phyloP scores from a whole-genome alignment of 768 basidiomycete genomes.

The Piloderma croceum region DNA sequence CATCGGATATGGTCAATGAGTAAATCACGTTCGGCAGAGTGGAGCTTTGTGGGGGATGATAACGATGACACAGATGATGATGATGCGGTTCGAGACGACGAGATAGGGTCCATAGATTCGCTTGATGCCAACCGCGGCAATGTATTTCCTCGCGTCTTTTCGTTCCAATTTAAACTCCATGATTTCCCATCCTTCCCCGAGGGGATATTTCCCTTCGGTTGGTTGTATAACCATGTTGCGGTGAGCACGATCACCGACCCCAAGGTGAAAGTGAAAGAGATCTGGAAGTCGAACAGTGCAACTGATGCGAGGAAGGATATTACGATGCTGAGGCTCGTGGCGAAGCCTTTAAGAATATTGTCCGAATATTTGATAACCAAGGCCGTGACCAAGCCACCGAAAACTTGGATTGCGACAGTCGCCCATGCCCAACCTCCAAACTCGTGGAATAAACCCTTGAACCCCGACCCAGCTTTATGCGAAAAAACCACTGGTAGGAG shows the following conservation, averaged over 20 bases:
- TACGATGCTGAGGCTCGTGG: slow-evolving; percentile 90
- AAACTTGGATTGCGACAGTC: slow-evolving; percentile 80
- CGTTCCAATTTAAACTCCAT: neutral
- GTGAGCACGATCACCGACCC: slow-evolving; percentile 80
- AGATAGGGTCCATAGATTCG: too few species aligned
- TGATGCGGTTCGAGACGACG: too few species aligned
- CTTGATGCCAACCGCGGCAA: too few species aligned
- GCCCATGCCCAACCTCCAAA: slow-evolving; percentile 92
- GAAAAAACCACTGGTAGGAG: slow-evolving; percentile 68
- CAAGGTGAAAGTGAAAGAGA: slow-evolving; percentile 80
- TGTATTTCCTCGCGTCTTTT: neutral
- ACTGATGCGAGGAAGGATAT: slow-evolving; percentile 92
- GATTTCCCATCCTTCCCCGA: neutral
- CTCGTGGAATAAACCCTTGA: slow-evolving; percentile 64
- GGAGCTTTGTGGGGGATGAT: slow-evolving; percentile 1
- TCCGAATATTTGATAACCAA: slow-evolving; percentile 93
- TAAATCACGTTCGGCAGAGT: neutral
- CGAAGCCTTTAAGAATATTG: slow-evolving; percentile 91
- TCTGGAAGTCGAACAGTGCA: slow-evolving; percentile 81
- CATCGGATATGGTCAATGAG: neutral
- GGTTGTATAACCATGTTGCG: slow-evolving; percentile 91
- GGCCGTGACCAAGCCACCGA: slow-evolving; percentile 90
- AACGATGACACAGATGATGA: slow-evolving; percentile 3
- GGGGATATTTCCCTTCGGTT: slow-evolving; percentile 34
- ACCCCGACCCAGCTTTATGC: slow-evolving; percentile 32